Conservation (phyloP, 257 asterid species). For the Jasminum sambac region DNA sequence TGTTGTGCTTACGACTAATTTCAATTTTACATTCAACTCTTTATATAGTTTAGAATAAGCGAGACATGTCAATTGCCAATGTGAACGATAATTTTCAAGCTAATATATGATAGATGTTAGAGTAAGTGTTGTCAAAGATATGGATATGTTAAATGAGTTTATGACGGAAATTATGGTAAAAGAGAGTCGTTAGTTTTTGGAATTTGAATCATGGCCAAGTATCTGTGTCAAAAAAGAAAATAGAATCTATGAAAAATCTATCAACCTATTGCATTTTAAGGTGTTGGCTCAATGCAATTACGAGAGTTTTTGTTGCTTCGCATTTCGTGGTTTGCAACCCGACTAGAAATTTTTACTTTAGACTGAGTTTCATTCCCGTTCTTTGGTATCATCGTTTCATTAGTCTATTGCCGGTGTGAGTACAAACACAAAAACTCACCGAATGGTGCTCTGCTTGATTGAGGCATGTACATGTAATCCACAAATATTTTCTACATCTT, state of each 20-base stretch:
- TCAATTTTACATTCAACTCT: too few species aligned
- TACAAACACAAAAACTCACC: too few species aligned
- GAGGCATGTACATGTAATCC: neutral
- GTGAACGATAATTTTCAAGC: neutral
- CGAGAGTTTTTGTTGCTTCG: neutral
- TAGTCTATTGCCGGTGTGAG: too few species aligned
- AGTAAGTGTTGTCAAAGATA: neutral
- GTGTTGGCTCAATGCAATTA: constrained; percentile 10
- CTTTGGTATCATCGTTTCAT: too few species aligned
- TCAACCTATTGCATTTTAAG: constrained; percentile 8
- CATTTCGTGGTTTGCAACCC: constrained; percentile 9
- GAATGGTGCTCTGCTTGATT: too few species aligned
- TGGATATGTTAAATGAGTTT: constrained; percentile 7
- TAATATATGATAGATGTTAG: neutral
- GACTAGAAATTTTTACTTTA: too few species aligned
- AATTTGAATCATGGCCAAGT: constrained; percentile 10
- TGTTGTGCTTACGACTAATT: neutral
- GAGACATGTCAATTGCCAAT: neutral
- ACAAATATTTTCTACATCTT: too few species aligned
- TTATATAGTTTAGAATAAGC: neutral
- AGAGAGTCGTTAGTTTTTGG: constrained; percentile 1
- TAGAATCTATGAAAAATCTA: constrained; percentile 5
- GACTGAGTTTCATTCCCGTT: too few species aligned
- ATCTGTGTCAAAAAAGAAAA: neutral
- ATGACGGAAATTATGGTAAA: neutral